These are phyloP conservation scores for Naganishia antarctica DNA, from an alignment of 768 basidiomycete genomes.

Conservation along the genomic window DNA sequence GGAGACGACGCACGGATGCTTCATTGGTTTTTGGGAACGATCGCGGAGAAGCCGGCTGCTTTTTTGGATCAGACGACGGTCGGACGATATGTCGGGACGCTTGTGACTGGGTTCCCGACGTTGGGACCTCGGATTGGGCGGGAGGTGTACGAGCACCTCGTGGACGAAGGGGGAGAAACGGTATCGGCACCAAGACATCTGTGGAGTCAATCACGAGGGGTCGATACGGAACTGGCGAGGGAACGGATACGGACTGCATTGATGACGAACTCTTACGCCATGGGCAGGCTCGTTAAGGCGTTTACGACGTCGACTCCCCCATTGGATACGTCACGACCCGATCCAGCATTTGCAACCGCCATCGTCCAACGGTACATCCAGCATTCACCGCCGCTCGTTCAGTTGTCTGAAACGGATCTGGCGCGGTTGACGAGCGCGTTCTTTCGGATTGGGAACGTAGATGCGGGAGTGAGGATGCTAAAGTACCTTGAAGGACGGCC, in stretches of 20 bases:
- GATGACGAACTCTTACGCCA: not conserved
- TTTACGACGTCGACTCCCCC: not conserved
- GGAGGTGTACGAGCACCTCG: conserved; percentile 1
- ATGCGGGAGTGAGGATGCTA: conserved; percentile 14
- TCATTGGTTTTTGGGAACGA: not conserved
- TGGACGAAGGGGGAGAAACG: not conserved
- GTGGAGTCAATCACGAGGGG: not conserved
- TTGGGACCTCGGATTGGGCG: not conserved
- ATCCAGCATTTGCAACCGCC: not conserved
- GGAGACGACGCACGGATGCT: conserved; percentile 5
- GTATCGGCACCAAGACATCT: not conserved
- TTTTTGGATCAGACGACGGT: not conserved
- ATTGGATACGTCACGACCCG: too few species aligned
- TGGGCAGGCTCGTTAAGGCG: conserved; percentile 6
- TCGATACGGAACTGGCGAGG: not conserved
- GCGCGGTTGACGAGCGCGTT: conserved; percentile 9
- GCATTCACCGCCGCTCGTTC: conserved; percentile 5
- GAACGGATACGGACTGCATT: conserved; percentile 3
- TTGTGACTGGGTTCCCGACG: conserved; percentile 1
- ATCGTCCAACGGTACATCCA: conserved; percentile 10
- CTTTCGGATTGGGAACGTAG: not conserved
- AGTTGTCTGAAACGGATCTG: not conserved
- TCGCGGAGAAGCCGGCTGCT: not conserved
- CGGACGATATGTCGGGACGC: not conserved
- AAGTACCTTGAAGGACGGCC: not conserved